Percentiles rank a stretch among this genome's conserved stretches.
phyloP scores from a whole-genome alignment of 371 early-diverging fungal genomes.

The Blakeslea trispora region DNA sequence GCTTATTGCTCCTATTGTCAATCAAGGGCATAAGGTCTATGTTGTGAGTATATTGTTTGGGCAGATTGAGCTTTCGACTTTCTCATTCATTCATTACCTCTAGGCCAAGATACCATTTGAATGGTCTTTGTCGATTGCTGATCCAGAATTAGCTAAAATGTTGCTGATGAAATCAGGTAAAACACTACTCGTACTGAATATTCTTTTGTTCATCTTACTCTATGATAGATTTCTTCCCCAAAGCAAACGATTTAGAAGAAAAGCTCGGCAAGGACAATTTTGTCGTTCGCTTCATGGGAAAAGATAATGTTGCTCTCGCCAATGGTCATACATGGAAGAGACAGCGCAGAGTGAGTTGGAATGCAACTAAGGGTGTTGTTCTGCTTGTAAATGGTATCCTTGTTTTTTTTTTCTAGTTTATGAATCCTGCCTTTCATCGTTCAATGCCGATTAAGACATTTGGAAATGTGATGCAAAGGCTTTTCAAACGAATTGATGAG shows the following conservation, averaged over 20 bases:
- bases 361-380: no score
- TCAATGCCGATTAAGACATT: conserved; percentile 36
- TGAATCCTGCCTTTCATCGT: conserved; percentile 45
- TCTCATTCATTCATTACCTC: neutral
- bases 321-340: conserved; percentile 44
- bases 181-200: neutral
- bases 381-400: no score
- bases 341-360: conserved; percentile 35
- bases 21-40: neutral
- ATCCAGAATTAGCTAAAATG: conserved; percentile 29
- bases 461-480: conserved; percentile 18
- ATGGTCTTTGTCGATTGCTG: conserved; percentile 36
- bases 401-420: conserved; percentile 14
- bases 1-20: neutral
- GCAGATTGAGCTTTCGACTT: no score
- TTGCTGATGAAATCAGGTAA: conserved; percentile 39
- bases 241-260: conserved; percentile 11
- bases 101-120: conserved; percentile 26
- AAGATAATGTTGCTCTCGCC: conserved; percentile 27
- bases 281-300: conserved; percentile 27
- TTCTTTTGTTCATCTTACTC: neutral
- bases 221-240: conserved; percentile 13
- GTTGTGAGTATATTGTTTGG: no score
- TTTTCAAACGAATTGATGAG: conserved; percentile 26
- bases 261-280: conserved; percentile 13